Percentiles rank a stretch among this genome's conserved stretches.
phyloP scores from a whole-genome alignment of 169 alveolate genomes.

The Cytauxzoon felis region DNA sequence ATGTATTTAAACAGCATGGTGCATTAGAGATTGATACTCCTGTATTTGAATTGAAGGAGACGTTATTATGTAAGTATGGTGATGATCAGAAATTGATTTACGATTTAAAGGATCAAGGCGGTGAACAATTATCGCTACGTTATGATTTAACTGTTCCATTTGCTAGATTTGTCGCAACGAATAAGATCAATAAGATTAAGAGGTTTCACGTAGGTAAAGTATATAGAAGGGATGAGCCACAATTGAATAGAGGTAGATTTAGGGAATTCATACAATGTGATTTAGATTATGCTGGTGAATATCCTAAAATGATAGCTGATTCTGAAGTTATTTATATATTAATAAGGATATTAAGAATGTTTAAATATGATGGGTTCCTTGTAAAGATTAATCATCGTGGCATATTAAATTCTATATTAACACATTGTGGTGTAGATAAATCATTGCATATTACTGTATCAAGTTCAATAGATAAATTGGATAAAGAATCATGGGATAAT shows the following conservation, averaged over 20 bases:
- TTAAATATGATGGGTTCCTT: constrained; percentile 79
- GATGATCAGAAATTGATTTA: constrained; percentile 93
- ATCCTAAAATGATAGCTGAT: constrained; percentile 89
- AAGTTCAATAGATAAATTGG: constrained; percentile 94
- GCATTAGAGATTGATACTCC: constrained; percentile 98
- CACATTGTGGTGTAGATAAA: constrained; percentile 83
- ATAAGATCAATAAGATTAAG: constrained; percentile 83
- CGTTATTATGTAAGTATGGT: constrained; percentile 93
- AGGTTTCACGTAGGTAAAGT: constrained; percentile 95
- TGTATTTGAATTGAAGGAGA: constrained; percentile 93
- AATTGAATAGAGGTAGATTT: constrained; percentile 91
- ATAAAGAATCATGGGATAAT: constrained; percentile 90
- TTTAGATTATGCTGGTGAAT: constrained; percentile 92
- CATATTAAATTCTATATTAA: constrained; percentile 87
- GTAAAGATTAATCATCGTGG: constrained; percentile 89
- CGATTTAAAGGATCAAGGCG: constrained; percentile 96
- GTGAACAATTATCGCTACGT: constrained; percentile 92
- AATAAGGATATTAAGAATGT: constrained; percentile 76
- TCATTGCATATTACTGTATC: constrained; percentile 86
- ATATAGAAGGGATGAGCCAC: constrained; percentile 97
- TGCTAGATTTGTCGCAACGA: constrained; percentile 90
- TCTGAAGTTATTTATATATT: constrained; percentile 91
- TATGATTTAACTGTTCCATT: constrained; percentile 97
- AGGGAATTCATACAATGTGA: constrained; percentile 97
- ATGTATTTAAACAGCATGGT: constrained; percentile 89